Evolutionary conservation across 805 yeast genomes (phyloP).

Genomic region (Suhomyces emberorum): DNA sequence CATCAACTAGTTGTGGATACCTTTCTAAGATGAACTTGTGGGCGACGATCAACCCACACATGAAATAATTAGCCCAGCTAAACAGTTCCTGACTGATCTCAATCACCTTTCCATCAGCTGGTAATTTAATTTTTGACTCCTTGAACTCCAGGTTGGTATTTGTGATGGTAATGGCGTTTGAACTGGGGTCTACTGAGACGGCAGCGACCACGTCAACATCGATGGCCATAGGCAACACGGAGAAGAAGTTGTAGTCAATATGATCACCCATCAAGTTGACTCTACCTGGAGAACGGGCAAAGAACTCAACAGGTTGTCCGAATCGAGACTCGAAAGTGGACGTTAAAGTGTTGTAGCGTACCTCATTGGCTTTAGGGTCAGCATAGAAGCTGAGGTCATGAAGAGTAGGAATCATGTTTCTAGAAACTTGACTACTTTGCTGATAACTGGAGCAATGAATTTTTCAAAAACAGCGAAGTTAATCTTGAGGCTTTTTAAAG

Average conservation of each 20-base stretch:
- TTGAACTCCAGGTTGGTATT: slow-evolving; percentile 37
- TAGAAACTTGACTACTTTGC: too few relatives aligned
- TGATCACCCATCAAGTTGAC: slow-evolving; percentile 76
- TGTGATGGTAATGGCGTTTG: slow-evolving; percentile 24
- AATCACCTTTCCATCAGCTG: slow-evolving; percentile 37
- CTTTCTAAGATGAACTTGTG: slow-evolving; percentile 42
- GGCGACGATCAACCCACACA: slow-evolving; percentile 62
- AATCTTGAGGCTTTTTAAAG: too few relatives aligned
- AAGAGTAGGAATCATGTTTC: slow-evolving; percentile 32
- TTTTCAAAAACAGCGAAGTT: too few relatives aligned
- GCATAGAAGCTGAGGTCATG: slow-evolving; percentile 35
- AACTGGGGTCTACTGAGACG: slow-evolving; percentile 22
- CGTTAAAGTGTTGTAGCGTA: slow-evolving; percentile 19
- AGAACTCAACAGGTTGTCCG: slow-evolving; percentile 38
- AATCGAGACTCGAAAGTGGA: slow-evolving; percentile 22
- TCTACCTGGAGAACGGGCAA: slow-evolving; percentile 70
- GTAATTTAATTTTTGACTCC: slow-evolving; percentile 34
- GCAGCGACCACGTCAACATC: slow-evolving; percentile 61
- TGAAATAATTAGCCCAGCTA: slow-evolving; percentile 68
- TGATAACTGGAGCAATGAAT: too few relatives aligned
- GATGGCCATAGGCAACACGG: slow-evolving; percentile 73
- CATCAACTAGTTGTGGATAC: slow-evolving; percentile 20
- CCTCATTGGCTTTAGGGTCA: slow-evolving; percentile 19
- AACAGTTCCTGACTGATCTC: slow-evolving; percentile 48
- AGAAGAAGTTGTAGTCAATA: slow-evolving; percentile 63